Evolutionary conservation across 140 eudicot genomes (phyloP), one percentile per base, ranked within the genome.

Genomic region (Anethum foeniculum): DNA sequence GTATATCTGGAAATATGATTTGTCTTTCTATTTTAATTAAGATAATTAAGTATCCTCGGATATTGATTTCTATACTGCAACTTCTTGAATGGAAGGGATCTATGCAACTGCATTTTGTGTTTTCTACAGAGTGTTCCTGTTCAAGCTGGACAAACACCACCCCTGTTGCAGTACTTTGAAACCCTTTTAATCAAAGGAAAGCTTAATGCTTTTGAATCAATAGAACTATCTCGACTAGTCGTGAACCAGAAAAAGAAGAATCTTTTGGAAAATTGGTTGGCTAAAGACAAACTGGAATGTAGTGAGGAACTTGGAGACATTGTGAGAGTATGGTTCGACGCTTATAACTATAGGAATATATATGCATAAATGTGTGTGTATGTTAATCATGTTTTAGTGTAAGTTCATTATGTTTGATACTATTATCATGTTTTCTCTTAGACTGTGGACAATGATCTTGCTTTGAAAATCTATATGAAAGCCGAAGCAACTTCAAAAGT

Each of bases 301-400:
- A 94, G 94, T 34, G 98, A 94, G 86, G 98, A 94, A 85, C 98
- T 92, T 82, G 98, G 98, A 64, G 98, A 94, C 84, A 94, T 94
- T 83, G 98, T 94, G 80, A 94, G 92, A 96, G 98, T 94, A 73
- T 75, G 78, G 78, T 27, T 75, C 11, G 73, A 67, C 30, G 41
- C 23, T 13, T 32, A 67, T 1, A 14, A 12, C 73, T 3, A 3
- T 67, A 67, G 16, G 38, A 12, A 67, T 67, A 27, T 67, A 7
- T 1, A 60, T n/a, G 23, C 7, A 23, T 60, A 1, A 28, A 67
- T 30, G 4, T 28, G 3, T 67, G 18, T 13, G 3, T 28, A 13
- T 67, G 6, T 13, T 60, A n/a, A n/a, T n/a, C 67, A 60, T 60
- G 68, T 23, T n/a, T n/a, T 6, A 60, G 68, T 3, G 0, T n/a